These are phyloP conservation scores for Ceratocystis destructans DNA, from an alignment of 2,329 filamentous ascomycete genomes.

Conservation along the genomic window DNA sequence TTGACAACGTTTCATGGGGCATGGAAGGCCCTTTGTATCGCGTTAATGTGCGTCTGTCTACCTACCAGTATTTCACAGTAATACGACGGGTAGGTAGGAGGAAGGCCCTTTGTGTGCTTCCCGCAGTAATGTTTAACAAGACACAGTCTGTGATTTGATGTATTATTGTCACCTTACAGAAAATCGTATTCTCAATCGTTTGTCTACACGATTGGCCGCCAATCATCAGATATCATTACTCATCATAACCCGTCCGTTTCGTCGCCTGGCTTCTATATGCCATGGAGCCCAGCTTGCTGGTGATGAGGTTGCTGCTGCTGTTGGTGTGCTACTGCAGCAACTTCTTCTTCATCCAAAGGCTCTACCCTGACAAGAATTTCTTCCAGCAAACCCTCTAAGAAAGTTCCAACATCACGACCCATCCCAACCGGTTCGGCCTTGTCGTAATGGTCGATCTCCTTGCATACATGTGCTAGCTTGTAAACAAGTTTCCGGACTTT, in stretches of 20 bases:
- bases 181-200: no score
- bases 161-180: no score
- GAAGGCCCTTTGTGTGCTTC: no score
- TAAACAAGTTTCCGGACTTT: constrained; percentile 67
- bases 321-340: constrained; percentile 11
- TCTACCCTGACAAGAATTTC: constrained; percentile 88
- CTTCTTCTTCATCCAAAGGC: constrained; percentile 62
- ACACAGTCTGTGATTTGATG: no score
- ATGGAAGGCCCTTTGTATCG: no score
- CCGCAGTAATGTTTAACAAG: no score
- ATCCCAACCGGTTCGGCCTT: constrained; percentile 79
- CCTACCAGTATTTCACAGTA: no score
- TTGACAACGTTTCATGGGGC: no score
- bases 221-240: neutral
- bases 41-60: no score
- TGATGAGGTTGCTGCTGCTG: constrained; percentile 1
- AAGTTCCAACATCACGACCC: constrained; percentile 78
- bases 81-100: no score
- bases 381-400: constrained; percentile 77
- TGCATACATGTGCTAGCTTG: constrained; percentile 70
- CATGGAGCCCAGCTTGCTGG: constrained; percentile 9
- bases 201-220: no score
- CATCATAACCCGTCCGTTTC: neutral
- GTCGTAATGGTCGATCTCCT: constrained; percentile 82
- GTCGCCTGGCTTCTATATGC: neutral